Conservation (phyloP, 208 protist genomes). For the Novymonas esmeraldas region DNA sequence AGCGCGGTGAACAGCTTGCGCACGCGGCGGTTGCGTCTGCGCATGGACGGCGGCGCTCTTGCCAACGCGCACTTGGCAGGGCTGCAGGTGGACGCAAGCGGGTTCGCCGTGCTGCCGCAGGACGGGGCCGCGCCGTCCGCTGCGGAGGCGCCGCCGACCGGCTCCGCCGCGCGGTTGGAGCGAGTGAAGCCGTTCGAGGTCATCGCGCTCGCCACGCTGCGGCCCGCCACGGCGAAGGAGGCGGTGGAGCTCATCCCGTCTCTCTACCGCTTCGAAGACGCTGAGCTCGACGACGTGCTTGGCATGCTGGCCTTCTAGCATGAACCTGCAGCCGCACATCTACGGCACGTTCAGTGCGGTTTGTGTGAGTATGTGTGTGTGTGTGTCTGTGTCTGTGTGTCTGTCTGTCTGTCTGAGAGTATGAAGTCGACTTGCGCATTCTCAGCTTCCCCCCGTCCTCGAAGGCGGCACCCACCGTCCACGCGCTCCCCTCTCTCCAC, state of each 20-base stretch:
- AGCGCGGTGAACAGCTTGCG: conserved; percentile 23
- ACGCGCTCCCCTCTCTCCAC: no score
- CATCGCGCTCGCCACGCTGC: conserved; percentile 71
- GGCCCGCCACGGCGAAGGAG: conserved; percentile 65
- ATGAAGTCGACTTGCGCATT: no score
- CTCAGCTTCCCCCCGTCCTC: no score
- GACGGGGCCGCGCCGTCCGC: conserved; percentile 9
- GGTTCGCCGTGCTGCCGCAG: conserved; percentile 23
- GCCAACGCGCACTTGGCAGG: conserved; percentile 52
- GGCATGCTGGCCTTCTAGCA: conserved; percentile 33
- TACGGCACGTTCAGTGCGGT: no score
- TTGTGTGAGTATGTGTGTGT: neutral
- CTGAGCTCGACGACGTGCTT: conserved; percentile 54
- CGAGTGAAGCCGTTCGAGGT: conserved; percentile 79
- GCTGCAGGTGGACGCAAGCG: conserved; percentile 38
- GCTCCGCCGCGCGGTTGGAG: conserved; percentile 24
- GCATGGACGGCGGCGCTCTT: conserved; percentile 23
- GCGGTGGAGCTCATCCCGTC: conserved; percentile 77
- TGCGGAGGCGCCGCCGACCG: conserved; percentile 2
- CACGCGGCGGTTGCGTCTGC: conserved; percentile 42
- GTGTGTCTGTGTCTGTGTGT: neutral
- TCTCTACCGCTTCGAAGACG: conserved; percentile 68
- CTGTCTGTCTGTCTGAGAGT: neutral
- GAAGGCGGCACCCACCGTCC: no score
- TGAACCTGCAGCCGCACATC: no score